These are phyloP conservation scores for Termitomyces eurrhizus DNA, from an alignment of 768 basidiomycete species.

Conservation along the genomic window DNA sequence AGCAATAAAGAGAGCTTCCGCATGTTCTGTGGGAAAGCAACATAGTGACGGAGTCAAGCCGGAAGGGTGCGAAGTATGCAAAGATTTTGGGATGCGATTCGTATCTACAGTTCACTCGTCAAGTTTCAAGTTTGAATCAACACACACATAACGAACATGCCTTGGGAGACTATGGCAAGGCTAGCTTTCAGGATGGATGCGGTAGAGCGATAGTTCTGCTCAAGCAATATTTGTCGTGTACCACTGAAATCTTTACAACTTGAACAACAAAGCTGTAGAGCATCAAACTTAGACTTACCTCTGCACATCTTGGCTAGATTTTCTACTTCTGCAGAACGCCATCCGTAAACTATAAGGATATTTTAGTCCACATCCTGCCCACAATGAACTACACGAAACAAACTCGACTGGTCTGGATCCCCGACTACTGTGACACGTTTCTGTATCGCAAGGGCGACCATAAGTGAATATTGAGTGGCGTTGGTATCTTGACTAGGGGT, in stretches of 20 bases:
- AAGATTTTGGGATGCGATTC: conserved; percentile 67
- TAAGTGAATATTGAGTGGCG: conserved; percentile 74
- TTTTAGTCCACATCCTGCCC: not conserved
- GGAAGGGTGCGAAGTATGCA: conserved; percentile 62
- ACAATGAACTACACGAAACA: conserved; percentile 8
- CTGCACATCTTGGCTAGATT: conserved; percentile 71
- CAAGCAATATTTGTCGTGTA: conserved; percentile 68
- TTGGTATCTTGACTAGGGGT: conserved; percentile 72
- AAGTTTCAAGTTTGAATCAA: not conserved
- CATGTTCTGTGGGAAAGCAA: conserved; percentile 47
- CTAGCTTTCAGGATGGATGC: conserved; percentile 69
- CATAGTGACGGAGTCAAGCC: conserved; percentile 61
- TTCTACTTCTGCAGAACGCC: conserved; percentile 77
- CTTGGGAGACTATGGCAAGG: conserved; percentile 79
- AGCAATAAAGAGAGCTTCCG: conserved; percentile 70
- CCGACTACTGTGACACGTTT: conserved; percentile 77
- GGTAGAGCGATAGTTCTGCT: conserved; percentile 87
- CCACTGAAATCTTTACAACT: conserved; percentile 52
- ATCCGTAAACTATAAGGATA: conserved; percentile 62
- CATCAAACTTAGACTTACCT: conserved; percentile 31
- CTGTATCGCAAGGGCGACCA: conserved; percentile 57
- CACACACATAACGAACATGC: conserved; percentile 29
- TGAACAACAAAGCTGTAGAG: not conserved
- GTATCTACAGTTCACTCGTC: conserved; percentile 49
- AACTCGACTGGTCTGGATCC: conserved; percentile 89